Conservation (phyloP, 345 rosid species). For the Eucalyptus curtisii region DNA sequence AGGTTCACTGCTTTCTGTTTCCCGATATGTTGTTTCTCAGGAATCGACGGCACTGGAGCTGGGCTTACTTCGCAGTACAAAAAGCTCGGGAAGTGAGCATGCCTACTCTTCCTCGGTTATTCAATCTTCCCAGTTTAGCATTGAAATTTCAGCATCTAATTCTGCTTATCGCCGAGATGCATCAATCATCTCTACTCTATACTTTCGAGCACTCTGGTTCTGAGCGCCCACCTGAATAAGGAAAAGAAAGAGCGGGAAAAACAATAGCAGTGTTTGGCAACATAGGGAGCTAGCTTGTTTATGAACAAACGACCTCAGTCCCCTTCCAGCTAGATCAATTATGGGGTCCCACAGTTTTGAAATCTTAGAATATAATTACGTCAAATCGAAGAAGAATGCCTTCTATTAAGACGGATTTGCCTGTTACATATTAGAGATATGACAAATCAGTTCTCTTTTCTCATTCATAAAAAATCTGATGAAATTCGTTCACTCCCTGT, state of each 20-base stretch:
- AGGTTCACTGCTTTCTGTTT: neutral
- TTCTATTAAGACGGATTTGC: neutral
- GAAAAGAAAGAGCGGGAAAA: neutral
- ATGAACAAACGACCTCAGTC: neutral
- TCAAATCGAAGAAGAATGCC: neutral
- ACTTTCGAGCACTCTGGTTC: neutral
- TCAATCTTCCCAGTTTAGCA: neutral
- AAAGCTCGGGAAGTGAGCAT: conserved; percentile 49
- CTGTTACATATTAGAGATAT: neutral
- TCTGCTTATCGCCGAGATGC: neutral
- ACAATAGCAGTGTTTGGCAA: neutral
- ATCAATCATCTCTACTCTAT: neutral
- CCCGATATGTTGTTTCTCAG: conserved; percentile 1
- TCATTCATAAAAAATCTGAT: neutral
- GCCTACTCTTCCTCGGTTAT: neutral
- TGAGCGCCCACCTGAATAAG: neutral
- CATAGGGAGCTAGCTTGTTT: neutral
- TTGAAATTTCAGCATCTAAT: neutral
- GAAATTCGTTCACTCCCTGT: neutral
- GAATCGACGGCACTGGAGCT: conserved; percentile 60
- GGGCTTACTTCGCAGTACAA: conserved; percentile 45
- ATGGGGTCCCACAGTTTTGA: neutral
- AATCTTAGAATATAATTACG: neutral
- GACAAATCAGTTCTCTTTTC: neutral
- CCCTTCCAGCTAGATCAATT: neutral